Evolutionary conservation across 768 basidiomycete genomes (phyloP), one percentile per base, ranked within the genome.

Genomic region (Chiua virens): DNA sequence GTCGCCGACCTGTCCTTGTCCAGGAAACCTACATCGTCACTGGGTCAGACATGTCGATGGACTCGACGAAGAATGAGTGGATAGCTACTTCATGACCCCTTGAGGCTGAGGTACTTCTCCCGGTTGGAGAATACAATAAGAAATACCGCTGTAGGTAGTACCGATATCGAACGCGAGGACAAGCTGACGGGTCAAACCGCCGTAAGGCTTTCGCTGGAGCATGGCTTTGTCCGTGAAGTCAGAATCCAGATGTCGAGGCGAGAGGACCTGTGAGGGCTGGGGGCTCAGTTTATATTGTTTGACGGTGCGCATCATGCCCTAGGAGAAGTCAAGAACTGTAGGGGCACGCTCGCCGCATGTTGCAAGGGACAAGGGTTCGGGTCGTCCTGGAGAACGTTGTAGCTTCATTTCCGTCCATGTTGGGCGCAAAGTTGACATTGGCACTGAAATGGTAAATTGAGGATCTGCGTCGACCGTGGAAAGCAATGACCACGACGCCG

Each of bases 91-190:
- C 21, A 32, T 47, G n/a, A 68, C 66, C 4, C 60, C 49, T 8
- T 53, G 49, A 13, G 54, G 58, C 39, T 67, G 48, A 11, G 67
- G 68, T 14, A 67, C 23, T 38, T 64, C 52, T 1, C 58, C 59
- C 2, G 71, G 74, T 45, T 59, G 73, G 15, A 79, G 67, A 43
- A 79, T 73, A 27, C 56, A 66, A 36, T 63, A 72, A 1, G 70
- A 70, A 14, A 74, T 57, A 2, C 67, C 73, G 41, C 67, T 68
- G 42, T 51, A 71, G 8, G 71, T 74, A 11, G 74, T 74, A 3
- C 74, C 71, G 13, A 75, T 49, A 37, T 74, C 73, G 21, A 75
- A 66, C 2, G 69, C 68, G 13, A 74, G 54, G 17, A 75, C 65
- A 7, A 75, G 61, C 46, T 69, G 66, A 43, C 53, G 61, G 5